phyloP scores from a whole-genome alignment of 306 rosid species.

The Ziziphus jujuba region DNA sequence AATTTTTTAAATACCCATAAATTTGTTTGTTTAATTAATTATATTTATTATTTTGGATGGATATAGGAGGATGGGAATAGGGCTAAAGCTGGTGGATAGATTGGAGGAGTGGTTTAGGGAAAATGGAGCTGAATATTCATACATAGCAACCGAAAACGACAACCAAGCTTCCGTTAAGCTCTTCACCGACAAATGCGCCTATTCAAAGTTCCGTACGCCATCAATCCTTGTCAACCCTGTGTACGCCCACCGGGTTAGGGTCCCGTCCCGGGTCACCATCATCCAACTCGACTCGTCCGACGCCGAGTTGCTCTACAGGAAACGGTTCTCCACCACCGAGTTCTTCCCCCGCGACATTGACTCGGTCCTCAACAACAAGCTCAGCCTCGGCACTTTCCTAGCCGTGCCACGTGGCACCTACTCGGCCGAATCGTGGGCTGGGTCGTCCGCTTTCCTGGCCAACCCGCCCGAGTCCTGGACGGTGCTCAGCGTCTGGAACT shows the following conservation, averaged over 20 bases:
- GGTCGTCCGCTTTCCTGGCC: constrained; percentile 50
- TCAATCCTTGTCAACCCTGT: constrained; percentile 88
- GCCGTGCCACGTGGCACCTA: constrained; percentile 66
- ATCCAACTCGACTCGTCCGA: constrained; percentile 52
- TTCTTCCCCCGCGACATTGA: constrained; percentile 96
- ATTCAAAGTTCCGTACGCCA: constrained; percentile 82
- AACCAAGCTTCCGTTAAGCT: constrained; percentile 75
- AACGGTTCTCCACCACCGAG: constrained; percentile 74
- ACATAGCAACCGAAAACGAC: constrained; percentile 89
- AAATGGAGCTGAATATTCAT: constrained; percentile 82
- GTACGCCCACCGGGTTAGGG: constrained; percentile 53
- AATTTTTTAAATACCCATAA: not conserved
- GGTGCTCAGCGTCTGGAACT: constrained; percentile 82
- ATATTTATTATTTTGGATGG: not conserved
- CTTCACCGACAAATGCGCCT: constrained; percentile 91
- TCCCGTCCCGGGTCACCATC: constrained; percentile 45
- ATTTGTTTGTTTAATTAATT: not conserved
- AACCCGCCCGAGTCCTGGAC: constrained; percentile 91
- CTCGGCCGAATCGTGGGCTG: constrained; percentile 46
- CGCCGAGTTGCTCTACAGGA: constrained; percentile 72
- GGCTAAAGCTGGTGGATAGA: constrained; percentile 55
- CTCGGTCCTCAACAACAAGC: constrained; percentile 61
- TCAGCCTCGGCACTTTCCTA: constrained; percentile 75
- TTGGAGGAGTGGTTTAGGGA: constrained; percentile 77
- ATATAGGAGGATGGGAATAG: constrained; percentile 91